A percentile compares a stretch with the other conserved stretches of the same genome.
Evolutionary conservation across 1,284 basidiomycete genomes (phyloP).

Genomic region (Microbotryum violaceum): DNA sequence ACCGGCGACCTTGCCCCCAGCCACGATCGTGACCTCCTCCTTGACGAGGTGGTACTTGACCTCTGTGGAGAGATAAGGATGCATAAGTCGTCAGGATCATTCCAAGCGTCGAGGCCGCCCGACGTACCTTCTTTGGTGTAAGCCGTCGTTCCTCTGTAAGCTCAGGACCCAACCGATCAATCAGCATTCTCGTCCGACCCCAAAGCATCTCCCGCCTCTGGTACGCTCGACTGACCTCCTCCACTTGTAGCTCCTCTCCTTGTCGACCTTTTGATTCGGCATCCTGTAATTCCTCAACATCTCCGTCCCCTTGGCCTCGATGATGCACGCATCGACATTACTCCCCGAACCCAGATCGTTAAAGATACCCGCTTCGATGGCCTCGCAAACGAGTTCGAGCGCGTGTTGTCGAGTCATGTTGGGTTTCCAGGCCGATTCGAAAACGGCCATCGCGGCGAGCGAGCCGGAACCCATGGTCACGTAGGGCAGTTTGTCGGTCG

Average conservation of each 20-base stretch:
- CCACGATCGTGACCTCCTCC: constrained; percentile 44
- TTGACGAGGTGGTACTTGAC: constrained; percentile 62
- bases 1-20: constrained; percentile 6
- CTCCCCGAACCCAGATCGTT: constrained; percentile 98
- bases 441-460: constrained; percentile 96
- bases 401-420: constrained; percentile 76
- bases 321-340: constrained; percentile 94
- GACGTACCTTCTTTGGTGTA: constrained; percentile 60
- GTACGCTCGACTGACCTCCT: constrained; percentile 38
- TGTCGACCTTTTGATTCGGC: constrained; percentile 71
- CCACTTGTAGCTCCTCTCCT: constrained; percentile 79
- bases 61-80: constrained; percentile 30
- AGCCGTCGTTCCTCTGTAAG: constrained; percentile 18
- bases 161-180: neutral
- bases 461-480: constrained; percentile 98
- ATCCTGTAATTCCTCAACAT: constrained; percentile 78
- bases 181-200: neutral
- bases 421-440: constrained; percentile 79
- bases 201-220: neutral
- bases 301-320: constrained; percentile 72
- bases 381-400: constrained; percentile 71
- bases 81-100: no score
- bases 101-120: no score
- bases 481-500: constrained; percentile 96
- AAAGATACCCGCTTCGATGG: constrained; percentile 94